These are phyloP conservation scores for Lasiosphaeria miniovina DNA, from an alignment of 495 filamentous ascomycete species.

Conservation along the genomic window DNA sequence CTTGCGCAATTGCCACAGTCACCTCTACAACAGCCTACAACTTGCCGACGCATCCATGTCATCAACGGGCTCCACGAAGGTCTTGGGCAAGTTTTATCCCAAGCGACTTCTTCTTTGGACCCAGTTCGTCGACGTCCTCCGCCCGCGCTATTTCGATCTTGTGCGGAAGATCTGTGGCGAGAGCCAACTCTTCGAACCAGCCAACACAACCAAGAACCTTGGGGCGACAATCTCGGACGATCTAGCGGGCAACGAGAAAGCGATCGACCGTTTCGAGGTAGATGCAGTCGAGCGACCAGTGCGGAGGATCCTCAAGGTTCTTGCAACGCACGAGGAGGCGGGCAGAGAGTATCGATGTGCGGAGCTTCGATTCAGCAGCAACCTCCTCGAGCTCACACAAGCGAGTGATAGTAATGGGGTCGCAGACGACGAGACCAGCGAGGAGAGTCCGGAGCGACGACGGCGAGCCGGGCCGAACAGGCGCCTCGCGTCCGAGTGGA, in stretches of 20 bases:
- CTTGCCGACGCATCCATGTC: neutral
- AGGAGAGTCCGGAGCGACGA: neutral
- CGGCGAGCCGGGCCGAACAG: slow-evolving; percentile 2
- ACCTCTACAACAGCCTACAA: neutral
- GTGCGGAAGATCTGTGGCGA: neutral
- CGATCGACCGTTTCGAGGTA: too few relatives aligned
- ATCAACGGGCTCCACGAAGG: neutral
- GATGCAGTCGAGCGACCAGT: too few relatives aligned
- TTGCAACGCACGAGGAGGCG: neutral
- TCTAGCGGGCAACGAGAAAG: slow-evolving; percentile 1
- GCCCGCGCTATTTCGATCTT: neutral
- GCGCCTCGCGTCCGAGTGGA: neutral
- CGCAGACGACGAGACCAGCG: neutral
- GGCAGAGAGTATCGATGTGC: neutral
- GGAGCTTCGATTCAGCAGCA: neutral
- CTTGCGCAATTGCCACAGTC: neutral
- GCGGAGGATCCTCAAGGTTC: neutral
- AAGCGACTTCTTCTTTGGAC: neutral
- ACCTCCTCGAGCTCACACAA: slow-evolving; percentile 2
- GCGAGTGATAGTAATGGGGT: neutral
- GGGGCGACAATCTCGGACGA: too few relatives aligned
- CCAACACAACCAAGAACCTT: too few relatives aligned
- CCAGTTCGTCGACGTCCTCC: neutral
- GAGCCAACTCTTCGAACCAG: neutral
- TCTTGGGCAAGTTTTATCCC: neutral